Evolutionary conservation across 1,284 basidiomycete genomes (phyloP).

Genomic region (Lentinus polychrous): DNA sequence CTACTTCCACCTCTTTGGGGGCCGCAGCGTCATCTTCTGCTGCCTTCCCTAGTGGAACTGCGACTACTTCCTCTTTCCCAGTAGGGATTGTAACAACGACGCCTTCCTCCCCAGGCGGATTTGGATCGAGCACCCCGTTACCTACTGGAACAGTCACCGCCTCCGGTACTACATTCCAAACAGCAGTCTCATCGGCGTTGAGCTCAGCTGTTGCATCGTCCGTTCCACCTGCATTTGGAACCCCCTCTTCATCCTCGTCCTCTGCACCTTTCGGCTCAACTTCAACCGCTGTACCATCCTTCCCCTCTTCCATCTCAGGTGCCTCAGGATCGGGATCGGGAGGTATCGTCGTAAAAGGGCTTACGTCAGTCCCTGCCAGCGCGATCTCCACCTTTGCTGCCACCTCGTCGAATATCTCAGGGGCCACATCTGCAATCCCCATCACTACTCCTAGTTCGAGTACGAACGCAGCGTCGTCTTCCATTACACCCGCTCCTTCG

Average conservation of each 20-base stretch:
- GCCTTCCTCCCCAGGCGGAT: background rate
- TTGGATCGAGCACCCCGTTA: background rate
- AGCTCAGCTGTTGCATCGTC: background rate
- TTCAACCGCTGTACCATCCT: background rate
- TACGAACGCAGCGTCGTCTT: no score
- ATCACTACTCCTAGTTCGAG: no score
- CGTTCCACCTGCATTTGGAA: background rate
- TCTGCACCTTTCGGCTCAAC: background rate
- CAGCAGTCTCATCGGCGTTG: conserved; percentile 1
- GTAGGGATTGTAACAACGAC: conserved; percentile 5
- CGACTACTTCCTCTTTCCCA: conserved; percentile 4
- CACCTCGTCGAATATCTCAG: no score
- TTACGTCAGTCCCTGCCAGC: no score
- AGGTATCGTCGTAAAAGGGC: no score
- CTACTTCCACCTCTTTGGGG: conserved; percentile 7
- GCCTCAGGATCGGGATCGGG: no score
- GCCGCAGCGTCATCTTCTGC: conserved; percentile 3
- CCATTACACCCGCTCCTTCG: no score
- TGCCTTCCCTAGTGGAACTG: background rate
- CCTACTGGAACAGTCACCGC: background rate
- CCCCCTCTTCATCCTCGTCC: background rate
- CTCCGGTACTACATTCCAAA: no score
- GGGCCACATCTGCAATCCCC: no score
- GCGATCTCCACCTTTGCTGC: no score
- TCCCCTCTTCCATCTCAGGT: background rate